Evolutionary conservation across 2,329 filamentous ascomycete species (phyloP), one percentile per base, ranked within the genome.

Genomic region (Aspergillus bombycis): DNA sequence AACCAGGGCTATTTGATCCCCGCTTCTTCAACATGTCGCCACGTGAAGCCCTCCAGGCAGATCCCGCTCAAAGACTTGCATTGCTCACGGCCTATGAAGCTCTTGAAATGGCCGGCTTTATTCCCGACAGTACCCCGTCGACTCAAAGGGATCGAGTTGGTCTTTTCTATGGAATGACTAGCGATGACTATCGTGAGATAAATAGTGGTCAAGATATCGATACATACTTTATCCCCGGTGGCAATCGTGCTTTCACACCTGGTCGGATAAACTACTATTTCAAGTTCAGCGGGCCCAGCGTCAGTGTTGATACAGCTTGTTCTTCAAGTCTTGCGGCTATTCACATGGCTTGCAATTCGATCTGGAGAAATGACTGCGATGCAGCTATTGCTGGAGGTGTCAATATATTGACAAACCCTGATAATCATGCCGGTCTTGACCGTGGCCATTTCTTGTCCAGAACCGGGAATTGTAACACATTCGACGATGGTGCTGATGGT

Each of bases 21-120:
- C 84, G 89, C 1, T 94, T 94, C 79, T 94, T 94, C 85, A 93
- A 93, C 78, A 94, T 94, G 89, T 93, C 91, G 41, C 91, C 91
- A 7, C 87, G 90, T 68, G 91, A 94, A 78, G 92, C 92, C 30
- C 86, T 88, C 58, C 90, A 93, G 74, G 93, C 91, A 1, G 91
- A 94, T 74, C 92, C 92, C 0, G 92, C 92, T 85, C 91, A 93
- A 75, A 85, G 92, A 70, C 83, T 94, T 68, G 89, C 90, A 4
- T 80, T 95, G 28, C 86, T 89, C 8, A 93, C 91, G 3, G 90
- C 91, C 0, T 94, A 93, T 70, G 91, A 94, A 73, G 91, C 92
- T 0, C 82, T 95, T 53, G 92, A 95, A 75, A 91, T 91, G 88
- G 89, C 89, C 38, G 91, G 91, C 1, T 91, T 92, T 71, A 88